These are phyloP conservation scores for Pythium guiyangense DNA, from an alignment of 352 stramenopile species.

Conservation along the genomic window DNA sequence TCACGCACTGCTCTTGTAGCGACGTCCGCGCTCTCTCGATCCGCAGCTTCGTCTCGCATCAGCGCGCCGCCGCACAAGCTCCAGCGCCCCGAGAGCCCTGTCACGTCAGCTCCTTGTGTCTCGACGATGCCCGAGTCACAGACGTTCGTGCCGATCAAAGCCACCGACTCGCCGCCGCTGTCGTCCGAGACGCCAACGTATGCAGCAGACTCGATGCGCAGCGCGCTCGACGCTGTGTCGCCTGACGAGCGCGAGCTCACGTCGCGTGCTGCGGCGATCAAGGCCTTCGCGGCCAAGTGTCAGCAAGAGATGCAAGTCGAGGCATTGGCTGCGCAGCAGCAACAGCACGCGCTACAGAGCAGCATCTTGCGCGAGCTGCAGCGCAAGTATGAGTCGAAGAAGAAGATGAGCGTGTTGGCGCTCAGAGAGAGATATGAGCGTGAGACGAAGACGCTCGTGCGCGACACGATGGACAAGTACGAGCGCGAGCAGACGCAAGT, in stretches of 20 bases:
- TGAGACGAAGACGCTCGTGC: constrained; percentile 43
- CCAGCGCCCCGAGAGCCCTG: not conserved
- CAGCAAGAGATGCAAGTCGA: constrained; percentile 37
- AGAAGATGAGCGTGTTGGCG: constrained; percentile 40
- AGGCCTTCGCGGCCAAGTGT: constrained; percentile 23
- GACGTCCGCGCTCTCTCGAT: not conserved
- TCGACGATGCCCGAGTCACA: not conserved
- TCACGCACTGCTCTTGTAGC: not conserved
- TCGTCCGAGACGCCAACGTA: not conserved
- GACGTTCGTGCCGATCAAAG: constrained; percentile 8
- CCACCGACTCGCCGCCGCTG: not conserved
- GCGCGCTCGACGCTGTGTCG: constrained; percentile 6
- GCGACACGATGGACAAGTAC: constrained; percentile 35
- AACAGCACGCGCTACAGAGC: constrained; percentile 29
- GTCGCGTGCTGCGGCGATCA: constrained; percentile 28
- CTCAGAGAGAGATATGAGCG: constrained; percentile 46
- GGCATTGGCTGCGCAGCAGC: constrained; percentile 18
- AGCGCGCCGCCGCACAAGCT: not conserved
- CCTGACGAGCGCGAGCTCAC: constrained; percentile 23
- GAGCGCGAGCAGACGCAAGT: constrained; percentile 35
- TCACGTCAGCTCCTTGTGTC: not conserved
- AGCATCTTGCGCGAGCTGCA: constrained; percentile 47
- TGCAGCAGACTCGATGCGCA: not conserved
- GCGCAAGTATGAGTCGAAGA: constrained; percentile 63
- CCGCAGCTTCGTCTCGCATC: too few relatives aligned